Evolutionary conservation across 2,329 filamentous ascomycete genomes (phyloP).

Genomic region (Tolypocladium amazonense): DNA sequence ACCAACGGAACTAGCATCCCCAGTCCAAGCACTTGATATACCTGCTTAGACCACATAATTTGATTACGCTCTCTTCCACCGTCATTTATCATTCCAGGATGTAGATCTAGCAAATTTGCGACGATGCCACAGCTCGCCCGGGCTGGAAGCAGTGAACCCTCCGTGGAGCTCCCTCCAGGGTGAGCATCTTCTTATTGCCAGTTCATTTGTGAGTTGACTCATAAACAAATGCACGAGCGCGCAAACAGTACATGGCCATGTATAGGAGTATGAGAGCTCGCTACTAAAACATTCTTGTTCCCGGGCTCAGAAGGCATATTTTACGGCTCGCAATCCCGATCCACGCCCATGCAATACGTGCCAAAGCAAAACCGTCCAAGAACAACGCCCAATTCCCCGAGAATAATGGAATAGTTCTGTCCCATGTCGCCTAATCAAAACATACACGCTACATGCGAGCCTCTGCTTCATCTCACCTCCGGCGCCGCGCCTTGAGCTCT

Average conservation of each 20-base stretch:
- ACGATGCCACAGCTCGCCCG: not conserved
- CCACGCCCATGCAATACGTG: too few relatives aligned
- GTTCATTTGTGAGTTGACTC: not conserved
- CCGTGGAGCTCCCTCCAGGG: not conserved
- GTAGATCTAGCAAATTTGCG: not conserved
- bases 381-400: not conserved
- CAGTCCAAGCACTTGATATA: not conserved
- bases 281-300: not conserved
- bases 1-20: not conserved
- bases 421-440: not conserved
- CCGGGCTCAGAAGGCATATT: not conserved
- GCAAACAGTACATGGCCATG: not conserved
- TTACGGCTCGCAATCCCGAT: not conserved
- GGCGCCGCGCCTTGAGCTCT: conserved; percentile 12
- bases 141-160: not conserved
- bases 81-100: not conserved
- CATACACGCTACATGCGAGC: not conserved
- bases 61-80: not conserved
- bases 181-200: not conserved
- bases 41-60: not conserved
- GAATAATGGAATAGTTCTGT: not conserved
- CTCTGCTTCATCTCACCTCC: not conserved
- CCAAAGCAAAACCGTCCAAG: not conserved
- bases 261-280: not conserved
- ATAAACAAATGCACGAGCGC: not conserved